A percentile compares a stretch with the other conserved stretches of the same genome.
Conservation (phyloP, 2,329 filamentous ascomycete genomes). For the Alternaria novae-zelandiae region DNA sequence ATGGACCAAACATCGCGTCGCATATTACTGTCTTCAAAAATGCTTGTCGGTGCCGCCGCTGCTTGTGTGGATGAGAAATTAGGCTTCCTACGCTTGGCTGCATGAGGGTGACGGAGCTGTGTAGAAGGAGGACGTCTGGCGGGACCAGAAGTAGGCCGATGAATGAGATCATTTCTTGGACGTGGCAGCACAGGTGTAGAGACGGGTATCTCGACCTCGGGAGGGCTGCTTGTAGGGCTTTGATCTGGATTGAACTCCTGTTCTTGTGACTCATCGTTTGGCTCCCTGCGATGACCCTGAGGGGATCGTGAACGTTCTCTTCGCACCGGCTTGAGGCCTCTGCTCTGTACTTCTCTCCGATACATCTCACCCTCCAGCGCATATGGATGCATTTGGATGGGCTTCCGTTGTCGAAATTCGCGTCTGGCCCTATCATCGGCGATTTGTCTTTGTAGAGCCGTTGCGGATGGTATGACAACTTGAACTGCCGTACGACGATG, state of each 20-base stretch:
- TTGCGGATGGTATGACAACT: constrained; percentile 39
- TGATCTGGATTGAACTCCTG: constrained; percentile 39
- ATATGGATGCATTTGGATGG: constrained; percentile 59
- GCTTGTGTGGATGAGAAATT: constrained; percentile 20
- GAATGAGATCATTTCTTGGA: constrained; percentile 9
- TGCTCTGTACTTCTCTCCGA: constrained; percentile 50
- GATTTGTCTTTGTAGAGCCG: constrained; percentile 20
- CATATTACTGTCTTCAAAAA: constrained; percentile 8
- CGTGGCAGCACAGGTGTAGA: constrained; percentile 27
- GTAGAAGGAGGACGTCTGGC: constrained; percentile 15
- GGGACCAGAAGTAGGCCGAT: constrained; percentile 3
- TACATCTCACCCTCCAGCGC: constrained; percentile 54
- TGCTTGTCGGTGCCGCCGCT: constrained; percentile 9
- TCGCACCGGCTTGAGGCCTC: constrained; percentile 53
- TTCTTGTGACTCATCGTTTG: constrained; percentile 39
- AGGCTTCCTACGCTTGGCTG: constrained; percentile 31
- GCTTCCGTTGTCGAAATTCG: constrained; percentile 53
- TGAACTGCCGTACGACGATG: constrained; percentile 35
- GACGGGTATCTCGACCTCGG: constrained; percentile 31
- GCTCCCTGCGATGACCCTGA: constrained; percentile 18
- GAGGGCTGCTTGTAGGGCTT: constrained; percentile 27
- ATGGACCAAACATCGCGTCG: constrained; percentile 43
- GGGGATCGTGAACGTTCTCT: constrained; percentile 40
- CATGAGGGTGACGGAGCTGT: constrained; percentile 20
- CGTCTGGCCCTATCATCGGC: constrained; percentile 31